Evolutionary conservation across 2,329 filamentous ascomycete genomes (phyloP).

Genomic region (Apiospora pterosperma): DNA sequence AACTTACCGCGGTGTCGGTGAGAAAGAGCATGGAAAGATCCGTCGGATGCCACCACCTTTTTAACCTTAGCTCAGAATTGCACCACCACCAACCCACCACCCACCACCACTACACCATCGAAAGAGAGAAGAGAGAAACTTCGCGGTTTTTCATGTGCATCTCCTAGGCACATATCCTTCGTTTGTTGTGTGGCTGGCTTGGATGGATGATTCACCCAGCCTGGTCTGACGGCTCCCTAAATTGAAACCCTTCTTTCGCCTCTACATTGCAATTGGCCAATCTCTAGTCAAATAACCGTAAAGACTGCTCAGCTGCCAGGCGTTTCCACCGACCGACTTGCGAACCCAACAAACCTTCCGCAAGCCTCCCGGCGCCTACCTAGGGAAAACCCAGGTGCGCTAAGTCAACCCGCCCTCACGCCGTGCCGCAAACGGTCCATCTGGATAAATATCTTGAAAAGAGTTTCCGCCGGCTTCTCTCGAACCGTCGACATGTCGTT

Average conservation of each 20-base stretch:
- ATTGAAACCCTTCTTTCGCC: neutral
- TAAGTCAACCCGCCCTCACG: neutral
- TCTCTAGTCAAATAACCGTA: neutral
- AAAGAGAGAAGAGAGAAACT: neutral
- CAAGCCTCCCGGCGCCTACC: neutral
- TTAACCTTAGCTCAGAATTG: neutral
- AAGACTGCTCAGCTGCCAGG: neutral
- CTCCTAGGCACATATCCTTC: neutral
- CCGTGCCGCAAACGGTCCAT: neutral
- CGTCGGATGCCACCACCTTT: neutral
- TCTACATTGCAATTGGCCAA: neutral
- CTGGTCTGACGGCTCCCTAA: neutral
- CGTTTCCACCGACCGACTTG: neutral
- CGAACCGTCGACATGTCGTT: conserved; percentile 22
- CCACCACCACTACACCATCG: no score
- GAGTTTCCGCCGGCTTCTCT: neutral
- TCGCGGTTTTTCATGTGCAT: neutral
- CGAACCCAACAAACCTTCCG: conserved; percentile 4
- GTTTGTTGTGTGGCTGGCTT: neutral
- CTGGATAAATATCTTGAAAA: conserved; percentile 1
- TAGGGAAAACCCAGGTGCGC: neutral
- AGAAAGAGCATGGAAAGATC: neutral
- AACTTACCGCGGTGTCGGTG: conserved; percentile 3
- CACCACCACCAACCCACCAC: no score
- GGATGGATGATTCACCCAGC: neutral